phyloP scores from a whole-genome alignment of 192 early-diverging fungal genomes.

The Funneliformis mosseae region DNA sequence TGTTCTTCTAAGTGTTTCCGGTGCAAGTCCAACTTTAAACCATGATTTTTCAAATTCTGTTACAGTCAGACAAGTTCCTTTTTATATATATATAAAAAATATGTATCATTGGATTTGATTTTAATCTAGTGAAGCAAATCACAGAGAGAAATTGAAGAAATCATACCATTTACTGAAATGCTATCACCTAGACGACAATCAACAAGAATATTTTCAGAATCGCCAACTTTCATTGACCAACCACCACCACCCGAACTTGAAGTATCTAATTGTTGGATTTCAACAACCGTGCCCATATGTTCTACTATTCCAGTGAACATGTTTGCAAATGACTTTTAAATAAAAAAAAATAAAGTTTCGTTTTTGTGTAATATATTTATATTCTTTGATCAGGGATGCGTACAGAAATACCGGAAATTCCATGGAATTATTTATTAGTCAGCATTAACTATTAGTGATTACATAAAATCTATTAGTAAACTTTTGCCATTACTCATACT shows the following conservation, averaged over 20 bases:
- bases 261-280: conserved; percentile 69
- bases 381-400: too few relatives aligned
- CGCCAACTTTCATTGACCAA: conserved; percentile 79
- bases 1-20: conserved; percentile 91
- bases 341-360: too few relatives aligned
- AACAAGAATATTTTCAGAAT: conserved; percentile 66
- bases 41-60: conserved; percentile 81
- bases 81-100: background rate
- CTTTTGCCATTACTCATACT: too few relatives aligned
- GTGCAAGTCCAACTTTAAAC: conserved; percentile 93
- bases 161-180: conserved; percentile 86
- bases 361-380: too few relatives aligned
- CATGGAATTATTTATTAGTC: too few relatives aligned
- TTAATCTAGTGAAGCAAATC: background rate
- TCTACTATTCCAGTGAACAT: conserved; percentile 99
- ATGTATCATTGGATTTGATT: too few relatives aligned
- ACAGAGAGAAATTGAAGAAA: background rate
- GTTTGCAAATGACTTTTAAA: background rate
- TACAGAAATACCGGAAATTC: too few relatives aligned
- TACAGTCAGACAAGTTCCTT: conserved; percentile 93
- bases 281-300: conserved; percentile 75
- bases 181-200: conserved; percentile 95
- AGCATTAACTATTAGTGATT: too few relatives aligned
- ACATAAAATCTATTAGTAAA: too few relatives aligned
- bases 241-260: conserved; percentile 83